Percentiles rank a stretch among this genome's conserved stretches.
Evolutionary conservation across 2,329 filamentous ascomycete genomes (phyloP).

Genomic region (Cadophora gregata): DNA sequence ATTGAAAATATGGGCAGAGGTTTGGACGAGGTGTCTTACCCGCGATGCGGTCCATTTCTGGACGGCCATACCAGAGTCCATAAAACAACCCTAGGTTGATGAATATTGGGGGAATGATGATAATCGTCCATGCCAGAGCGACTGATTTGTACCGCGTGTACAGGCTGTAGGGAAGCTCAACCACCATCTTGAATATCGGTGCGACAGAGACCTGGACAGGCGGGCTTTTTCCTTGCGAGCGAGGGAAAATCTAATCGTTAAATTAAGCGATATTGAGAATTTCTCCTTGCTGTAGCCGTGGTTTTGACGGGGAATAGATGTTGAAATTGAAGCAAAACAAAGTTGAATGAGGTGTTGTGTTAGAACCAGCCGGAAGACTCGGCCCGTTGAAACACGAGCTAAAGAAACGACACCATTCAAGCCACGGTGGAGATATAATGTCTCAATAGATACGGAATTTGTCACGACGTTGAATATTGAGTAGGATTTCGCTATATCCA

Average conservation of each 20-base stretch:
- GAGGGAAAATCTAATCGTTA: too few relatives aligned
- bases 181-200: conserved; percentile 25
- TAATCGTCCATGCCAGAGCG: conserved; percentile 36
- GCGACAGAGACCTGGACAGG: too few relatives aligned
- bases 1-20: not conserved
- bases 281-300: too few relatives aligned
- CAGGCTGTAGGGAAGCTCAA: conserved; percentile 35
- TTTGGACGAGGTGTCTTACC: conserved; percentile 16
- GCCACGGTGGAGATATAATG: too few relatives aligned
- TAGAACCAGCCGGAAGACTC: not conserved
- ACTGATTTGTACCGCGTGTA: conserved; percentile 34
- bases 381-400: not conserved
- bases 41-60: conserved; percentile 32
- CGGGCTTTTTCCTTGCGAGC: too few relatives aligned
- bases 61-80: conserved; percentile 35
- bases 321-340: too few relatives aligned
- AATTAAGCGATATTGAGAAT: too few relatives aligned
- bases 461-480: too few relatives aligned
- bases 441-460: too few relatives aligned
- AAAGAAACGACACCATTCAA: not conserved
- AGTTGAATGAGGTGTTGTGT: not conserved
- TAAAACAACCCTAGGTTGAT: conserved; percentile 37
- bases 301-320: not conserved
- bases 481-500: too few relatives aligned
- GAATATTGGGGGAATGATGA: conserved; percentile 36